Conservation (phyloP, 1,284 basidiomycete species). For the Ceratobasidium sp. region DNA sequence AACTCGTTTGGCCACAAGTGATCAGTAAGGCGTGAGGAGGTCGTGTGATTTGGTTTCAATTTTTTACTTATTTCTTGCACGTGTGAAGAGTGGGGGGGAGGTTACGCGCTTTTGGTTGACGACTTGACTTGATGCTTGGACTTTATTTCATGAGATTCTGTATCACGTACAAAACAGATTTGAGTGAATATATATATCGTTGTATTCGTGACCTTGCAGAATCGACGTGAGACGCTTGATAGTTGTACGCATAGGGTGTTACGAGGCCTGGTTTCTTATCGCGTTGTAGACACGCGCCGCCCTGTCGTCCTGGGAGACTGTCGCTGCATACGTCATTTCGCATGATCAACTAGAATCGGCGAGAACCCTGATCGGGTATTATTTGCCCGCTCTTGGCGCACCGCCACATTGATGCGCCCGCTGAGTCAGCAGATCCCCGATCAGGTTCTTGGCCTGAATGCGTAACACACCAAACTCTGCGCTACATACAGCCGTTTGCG, state of each 20-base stretch:
- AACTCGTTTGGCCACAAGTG: conserved; percentile 35
- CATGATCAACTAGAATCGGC: neutral
- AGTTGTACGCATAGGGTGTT: too few species aligned
- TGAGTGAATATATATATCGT: too few species aligned
- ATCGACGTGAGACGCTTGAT: too few species aligned
- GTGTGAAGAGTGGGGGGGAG: too few species aligned
- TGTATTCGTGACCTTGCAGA: too few species aligned
- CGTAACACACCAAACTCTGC: too few species aligned
- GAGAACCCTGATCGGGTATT: neutral
- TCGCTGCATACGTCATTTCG: neutral
- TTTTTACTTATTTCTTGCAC: neutral
- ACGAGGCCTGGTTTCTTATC: neutral
- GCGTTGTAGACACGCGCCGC: neutral
- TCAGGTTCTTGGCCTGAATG: too few species aligned
- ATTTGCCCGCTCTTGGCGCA: neutral
- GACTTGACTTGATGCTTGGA: too few species aligned
- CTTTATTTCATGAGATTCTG: too few species aligned
- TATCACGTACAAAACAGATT: too few species aligned
- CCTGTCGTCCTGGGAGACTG: neutral
- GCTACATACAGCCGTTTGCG: too few species aligned
- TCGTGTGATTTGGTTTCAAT: neutral
- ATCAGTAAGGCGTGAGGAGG: neutral
- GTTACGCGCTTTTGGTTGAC: too few species aligned
- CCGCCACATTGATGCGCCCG: conserved; percentile 17
- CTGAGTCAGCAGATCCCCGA: conserved; percentile 16